Evolutionary conservation across 768 basidiomycete genomes (phyloP).

Genomic region (Termitomyces sp.): DNA sequence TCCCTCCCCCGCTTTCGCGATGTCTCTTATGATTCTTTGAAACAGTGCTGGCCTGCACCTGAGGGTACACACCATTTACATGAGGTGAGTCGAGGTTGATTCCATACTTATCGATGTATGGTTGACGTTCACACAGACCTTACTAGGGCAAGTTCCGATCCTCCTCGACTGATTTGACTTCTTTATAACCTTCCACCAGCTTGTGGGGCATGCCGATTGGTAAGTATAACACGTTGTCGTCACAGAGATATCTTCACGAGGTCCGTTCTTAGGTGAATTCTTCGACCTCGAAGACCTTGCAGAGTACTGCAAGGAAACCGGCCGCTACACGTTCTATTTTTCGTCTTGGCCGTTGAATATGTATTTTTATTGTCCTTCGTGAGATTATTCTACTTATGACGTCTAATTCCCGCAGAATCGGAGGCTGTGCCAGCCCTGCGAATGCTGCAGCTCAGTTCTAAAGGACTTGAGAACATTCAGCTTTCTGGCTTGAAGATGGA

Average conservation of each 20-base stretch:
- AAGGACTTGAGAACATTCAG: background rate
- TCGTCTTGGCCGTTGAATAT: slow-evolving; percentile 66
- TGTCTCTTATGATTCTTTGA: background rate
- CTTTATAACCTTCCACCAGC: slow-evolving; percentile 20
- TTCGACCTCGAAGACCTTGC: slow-evolving; percentile 64
- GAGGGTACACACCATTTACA: slow-evolving; percentile 40
- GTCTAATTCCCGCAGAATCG: slow-evolving; percentile 1
- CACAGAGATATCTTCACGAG: background rate
- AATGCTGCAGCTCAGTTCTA: slow-evolving; percentile 3
- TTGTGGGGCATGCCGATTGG: slow-evolving; percentile 73
- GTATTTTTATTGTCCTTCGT: slow-evolving; percentile 27
- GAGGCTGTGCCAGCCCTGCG: slow-evolving; percentile 9
- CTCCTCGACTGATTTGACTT: background rate
- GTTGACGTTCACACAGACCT: background rate
- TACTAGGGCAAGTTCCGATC: background rate
- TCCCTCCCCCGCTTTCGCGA: background rate
- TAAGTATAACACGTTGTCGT: slow-evolving; percentile 21
- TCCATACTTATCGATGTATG: background rate
- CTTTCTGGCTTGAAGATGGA: background rate
- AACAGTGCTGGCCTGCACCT: slow-evolving; percentile 47
- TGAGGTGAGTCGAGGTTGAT: slow-evolving; percentile 35
- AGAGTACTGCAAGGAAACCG: slow-evolving; percentile 44
- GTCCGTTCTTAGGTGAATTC: slow-evolving; percentile 46
- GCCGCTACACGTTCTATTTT: slow-evolving; percentile 67
- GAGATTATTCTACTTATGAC: background rate